A percentile compares a stretch with the other conserved stretches of the same genome.
These are phyloP conservation scores for Orbilia brochopaga DNA, from an alignment of 2,329 filamentous ascomycete species.

Conservation along the genomic window DNA sequence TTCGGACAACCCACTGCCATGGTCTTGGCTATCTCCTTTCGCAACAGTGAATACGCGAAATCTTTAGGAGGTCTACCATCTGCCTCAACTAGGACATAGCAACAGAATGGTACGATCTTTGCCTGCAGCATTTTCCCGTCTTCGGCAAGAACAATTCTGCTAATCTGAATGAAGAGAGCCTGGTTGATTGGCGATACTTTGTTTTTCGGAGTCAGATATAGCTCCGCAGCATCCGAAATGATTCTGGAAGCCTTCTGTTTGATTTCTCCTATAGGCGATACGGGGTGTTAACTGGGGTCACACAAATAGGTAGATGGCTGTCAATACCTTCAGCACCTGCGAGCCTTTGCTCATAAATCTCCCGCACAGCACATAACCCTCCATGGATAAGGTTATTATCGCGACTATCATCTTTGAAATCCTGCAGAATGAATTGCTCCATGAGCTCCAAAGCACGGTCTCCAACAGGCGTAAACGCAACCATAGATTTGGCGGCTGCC, in stretches of 20 bases:
- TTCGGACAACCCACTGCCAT: constrained; percentile 24
- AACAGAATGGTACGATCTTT: constrained; percentile 25
- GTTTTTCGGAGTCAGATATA: constrained; percentile 1
- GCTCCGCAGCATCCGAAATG: not conserved
- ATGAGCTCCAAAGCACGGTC: constrained; percentile 11
- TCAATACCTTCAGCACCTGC: constrained; percentile 12
- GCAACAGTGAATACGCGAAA: constrained; percentile 38
- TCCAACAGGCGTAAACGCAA: constrained; percentile 66
- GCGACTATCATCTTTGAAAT: constrained; percentile 57
- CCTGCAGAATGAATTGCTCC: constrained; percentile 61
- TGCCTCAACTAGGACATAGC: constrained; percentile 8
- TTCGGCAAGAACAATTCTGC: constrained; percentile 5
- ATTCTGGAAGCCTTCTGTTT: constrained; percentile 1
- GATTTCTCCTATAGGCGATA: constrained; percentile 18
- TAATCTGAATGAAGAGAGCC: constrained; percentile 32
- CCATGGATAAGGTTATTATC: constrained; percentile 67
- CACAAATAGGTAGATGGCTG: too few relatives aligned
- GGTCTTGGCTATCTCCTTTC: constrained; percentile 35
- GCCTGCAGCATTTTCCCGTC: not conserved
- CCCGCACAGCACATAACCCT: constrained; percentile 62
- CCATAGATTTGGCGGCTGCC: constrained; percentile 76
- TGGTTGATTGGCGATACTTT: constrained; percentile 33
- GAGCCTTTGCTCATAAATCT: constrained; percentile 41
- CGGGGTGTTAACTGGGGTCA: not conserved
- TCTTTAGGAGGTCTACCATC: constrained; percentile 11